Evolutionary conservation across 208 protist species (phyloP).

Genomic region (Wallacemonas sp.): DNA sequence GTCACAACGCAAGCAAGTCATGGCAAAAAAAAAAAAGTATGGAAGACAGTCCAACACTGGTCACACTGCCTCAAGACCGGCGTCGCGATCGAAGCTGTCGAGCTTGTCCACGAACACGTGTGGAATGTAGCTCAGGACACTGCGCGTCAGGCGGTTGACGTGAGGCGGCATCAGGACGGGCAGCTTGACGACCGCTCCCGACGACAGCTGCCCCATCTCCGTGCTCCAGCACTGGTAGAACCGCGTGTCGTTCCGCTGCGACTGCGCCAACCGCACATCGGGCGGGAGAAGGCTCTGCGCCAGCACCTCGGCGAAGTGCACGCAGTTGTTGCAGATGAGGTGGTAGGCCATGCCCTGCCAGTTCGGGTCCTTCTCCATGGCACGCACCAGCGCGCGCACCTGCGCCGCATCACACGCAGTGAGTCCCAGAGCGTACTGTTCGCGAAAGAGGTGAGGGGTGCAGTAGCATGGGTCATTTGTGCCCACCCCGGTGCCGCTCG

Average conservation of each 20-base stretch:
- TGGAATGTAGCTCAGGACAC: conserved; percentile 28
- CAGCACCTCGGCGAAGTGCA: conserved; percentile 60
- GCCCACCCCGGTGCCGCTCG: conserved; percentile 45
- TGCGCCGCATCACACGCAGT: conserved; percentile 38
- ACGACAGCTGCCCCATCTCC: conserved; percentile 34
- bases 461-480: conserved; percentile 42
- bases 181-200: conserved; percentile 20
- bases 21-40: background rate
- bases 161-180: conserved; percentile 52
- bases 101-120: conserved; percentile 28
- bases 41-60: background rate
- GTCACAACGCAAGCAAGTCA: background rate
- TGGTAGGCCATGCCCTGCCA: conserved; percentile 66
- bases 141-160: conserved; percentile 42
- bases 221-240: conserved; percentile 28
- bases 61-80: background rate
- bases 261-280: conserved; percentile 31
- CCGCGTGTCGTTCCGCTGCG: background rate
- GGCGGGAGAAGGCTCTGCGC: conserved; percentile 45
- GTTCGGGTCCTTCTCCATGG: conserved; percentile 23
- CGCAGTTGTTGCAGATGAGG: conserved; percentile 76
- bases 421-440: conserved; percentile 67
- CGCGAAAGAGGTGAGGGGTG: conserved; percentile 66
- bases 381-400: conserved; percentile 35
- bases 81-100: conserved; percentile 32